phyloP scores from a whole-genome alignment of 164 flowering plant species.

The Annona squamosa region DNA sequence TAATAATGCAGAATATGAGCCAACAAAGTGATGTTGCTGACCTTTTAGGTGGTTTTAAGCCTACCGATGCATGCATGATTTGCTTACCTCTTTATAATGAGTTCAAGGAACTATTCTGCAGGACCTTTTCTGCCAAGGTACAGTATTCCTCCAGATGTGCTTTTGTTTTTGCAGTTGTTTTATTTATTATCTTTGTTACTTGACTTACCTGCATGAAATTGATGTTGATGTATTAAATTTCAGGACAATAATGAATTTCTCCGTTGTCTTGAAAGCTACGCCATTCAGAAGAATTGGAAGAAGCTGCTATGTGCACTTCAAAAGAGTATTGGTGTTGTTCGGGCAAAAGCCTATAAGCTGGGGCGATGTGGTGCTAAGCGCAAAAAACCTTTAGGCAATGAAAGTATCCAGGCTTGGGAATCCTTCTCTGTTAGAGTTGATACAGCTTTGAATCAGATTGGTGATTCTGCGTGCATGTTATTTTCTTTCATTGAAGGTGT shows the following conservation, averaged over 20 bases:
- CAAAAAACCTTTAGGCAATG: conserved; percentile 47
- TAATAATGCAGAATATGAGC: conserved; percentile 68
- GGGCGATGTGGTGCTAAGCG: conserved; percentile 51
- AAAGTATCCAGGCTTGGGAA: conserved; percentile 45
- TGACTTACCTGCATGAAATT: background rate
- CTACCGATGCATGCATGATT: conserved; percentile 58
- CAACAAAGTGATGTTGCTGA: conserved; percentile 96
- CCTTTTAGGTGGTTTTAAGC: conserved; percentile 89
- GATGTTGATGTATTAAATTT: conserved; percentile 1
- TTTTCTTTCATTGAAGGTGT: conserved; percentile 97
- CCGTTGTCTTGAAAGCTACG: background rate
- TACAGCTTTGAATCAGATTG: conserved; percentile 43
- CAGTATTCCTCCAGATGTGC: background rate
- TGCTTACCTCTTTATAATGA: conserved; percentile 74
- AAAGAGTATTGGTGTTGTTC: conserved; percentile 23
- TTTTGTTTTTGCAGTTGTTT: background rate
- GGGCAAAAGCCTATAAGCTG: conserved; percentile 18
- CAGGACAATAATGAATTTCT: conserved; percentile 31
- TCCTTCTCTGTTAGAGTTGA: conserved; percentile 44
- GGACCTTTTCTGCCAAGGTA: conserved; percentile 58
- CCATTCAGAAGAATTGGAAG: conserved; percentile 45
- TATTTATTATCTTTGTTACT: background rate
- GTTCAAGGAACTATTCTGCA: conserved; percentile 50
- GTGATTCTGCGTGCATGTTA: conserved; percentile 55
- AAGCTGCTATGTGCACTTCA: conserved; percentile 39